Percentiles rank a stretch among this genome's conserved stretches.
phyloP scores from a whole-genome alignment of 73 alveolate species.

The Paramecium biaurelia region DNA sequence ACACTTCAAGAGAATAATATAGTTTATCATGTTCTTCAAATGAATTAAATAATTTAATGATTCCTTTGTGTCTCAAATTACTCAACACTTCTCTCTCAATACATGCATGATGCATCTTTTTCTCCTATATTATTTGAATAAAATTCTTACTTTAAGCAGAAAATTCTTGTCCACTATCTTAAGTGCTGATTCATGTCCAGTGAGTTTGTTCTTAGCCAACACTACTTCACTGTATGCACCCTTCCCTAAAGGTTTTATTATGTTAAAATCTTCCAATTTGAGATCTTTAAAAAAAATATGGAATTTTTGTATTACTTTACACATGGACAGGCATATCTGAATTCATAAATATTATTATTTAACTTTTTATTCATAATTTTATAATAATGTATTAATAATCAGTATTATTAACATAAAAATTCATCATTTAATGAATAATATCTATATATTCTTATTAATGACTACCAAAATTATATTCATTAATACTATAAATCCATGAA shows the following conservation, averaged over 20 bases:
- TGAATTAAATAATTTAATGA: slow-evolving; percentile 1
- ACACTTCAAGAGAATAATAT: neutral
- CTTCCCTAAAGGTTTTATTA: neutral
- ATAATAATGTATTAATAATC: neutral
- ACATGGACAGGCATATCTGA: neutral
- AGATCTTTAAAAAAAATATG: neutral
- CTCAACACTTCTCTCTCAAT: neutral
- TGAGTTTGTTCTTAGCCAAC: neutral
- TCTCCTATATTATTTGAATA: neutral
- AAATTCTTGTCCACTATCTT: neutral
- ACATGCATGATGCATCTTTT: neutral
- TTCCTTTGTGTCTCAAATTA: slow-evolving; percentile 5
- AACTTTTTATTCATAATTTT: neutral
- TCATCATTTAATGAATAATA: neutral
- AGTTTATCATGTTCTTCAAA: neutral
- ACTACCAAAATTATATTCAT: neutral
- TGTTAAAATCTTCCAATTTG: neutral
- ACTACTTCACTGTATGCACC: slow-evolving; percentile 16
- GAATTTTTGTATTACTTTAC: neutral
- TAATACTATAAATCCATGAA: no score
- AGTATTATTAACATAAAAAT: neutral
- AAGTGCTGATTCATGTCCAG: slow-evolving; percentile 8
- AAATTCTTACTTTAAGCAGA: neutral
- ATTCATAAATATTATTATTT: neutral
- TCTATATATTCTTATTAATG: neutral